Base-by-base conservation (phyloP, 257 asterid species). In the Solanum lignicaule region DNA sequence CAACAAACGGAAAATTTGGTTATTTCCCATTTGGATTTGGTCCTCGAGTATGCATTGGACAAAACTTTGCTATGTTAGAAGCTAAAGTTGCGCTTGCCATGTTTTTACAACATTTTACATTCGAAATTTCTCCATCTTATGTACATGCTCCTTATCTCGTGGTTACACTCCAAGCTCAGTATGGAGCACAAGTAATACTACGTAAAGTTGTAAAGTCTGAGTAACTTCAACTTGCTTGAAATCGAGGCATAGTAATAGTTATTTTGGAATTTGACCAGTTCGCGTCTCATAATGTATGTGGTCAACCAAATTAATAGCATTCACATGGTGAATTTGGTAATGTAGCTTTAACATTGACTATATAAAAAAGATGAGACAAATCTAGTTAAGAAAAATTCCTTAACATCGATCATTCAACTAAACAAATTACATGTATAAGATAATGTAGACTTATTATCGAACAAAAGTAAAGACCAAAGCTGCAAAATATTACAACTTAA, bases 11-110 rank as follows among this genome's bases (percentile, higher is more conserved):
- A 1, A 87, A 86, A 9, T 75, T 71, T 83, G 62, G 76, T 1
- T 91, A 87, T 20, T 87, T 91, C 84, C 96, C 98, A 1, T 94
- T 94, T 25, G 91, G 94, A 0, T 87, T 90, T 88, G 97, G 94
- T 4, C 95, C 93, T 46, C 91, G 94, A 27, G 86, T 91, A 0
- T 93, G 97, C 92, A 89, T 92, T 3, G 94, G 94, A 2, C 98
- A 93, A 82, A 94, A 84, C 55, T 92, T 94, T 39, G 94, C 94
- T 0, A 73, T 93, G 90, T 46, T 92, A 55, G 94, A 93, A 87
- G 95, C 97, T 2, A 94, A 92, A 89, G 88, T 94, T 88, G 95
- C 90, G 0, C 2, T 93, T n/a, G 89, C 92, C 5, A 88, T 91
- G 93, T 90, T 93, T 13, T 68, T 94, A 69, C 90, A 82, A 12